phyloP scores from a whole-genome alignment of 345 rosid species.

The Eucalyptus victrix region DNA sequence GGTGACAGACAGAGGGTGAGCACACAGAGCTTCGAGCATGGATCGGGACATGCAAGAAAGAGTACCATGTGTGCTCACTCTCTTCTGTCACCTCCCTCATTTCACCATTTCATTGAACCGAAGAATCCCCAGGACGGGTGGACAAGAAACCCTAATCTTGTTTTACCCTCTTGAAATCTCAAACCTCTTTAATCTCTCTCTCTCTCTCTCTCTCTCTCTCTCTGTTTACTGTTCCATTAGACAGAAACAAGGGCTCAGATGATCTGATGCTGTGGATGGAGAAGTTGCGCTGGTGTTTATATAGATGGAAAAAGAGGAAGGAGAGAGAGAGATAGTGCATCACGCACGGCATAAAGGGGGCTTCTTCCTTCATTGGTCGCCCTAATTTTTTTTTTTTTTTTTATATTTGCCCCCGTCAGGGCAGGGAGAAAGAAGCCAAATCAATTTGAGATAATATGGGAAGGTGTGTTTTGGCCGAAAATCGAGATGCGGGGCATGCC shows the following conservation, averaged over 20 bases:
- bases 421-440: not conserved
- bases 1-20: conserved; percentile 23
- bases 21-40: conserved; percentile 25
- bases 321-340: not conserved
- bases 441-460: not conserved
- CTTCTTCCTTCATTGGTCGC: not conserved
- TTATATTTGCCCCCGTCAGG: not conserved
- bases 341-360: not conserved
- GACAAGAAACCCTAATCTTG: not conserved
- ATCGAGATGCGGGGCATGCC: not conserved
- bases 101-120: not conserved
- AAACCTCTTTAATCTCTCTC: no score
- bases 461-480: not conserved
- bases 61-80: conserved; percentile 24
- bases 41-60: not conserved
- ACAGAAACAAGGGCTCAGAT: not conserved
- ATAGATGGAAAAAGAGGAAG: not conserved
- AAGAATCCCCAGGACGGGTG: not conserved
- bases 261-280: not conserved
- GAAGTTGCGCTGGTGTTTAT: not conserved
- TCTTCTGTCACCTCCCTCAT: conserved; percentile 20
- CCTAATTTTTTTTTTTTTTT: not conserved
- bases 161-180: not conserved
- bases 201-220: not conserved
- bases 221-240: not conserved